Percentiles rank a stretch among this genome's conserved stretches.
phyloP scores from a whole-genome alignment of 768 basidiomycete genomes.

The Lactifluus pinguis region DNA sequence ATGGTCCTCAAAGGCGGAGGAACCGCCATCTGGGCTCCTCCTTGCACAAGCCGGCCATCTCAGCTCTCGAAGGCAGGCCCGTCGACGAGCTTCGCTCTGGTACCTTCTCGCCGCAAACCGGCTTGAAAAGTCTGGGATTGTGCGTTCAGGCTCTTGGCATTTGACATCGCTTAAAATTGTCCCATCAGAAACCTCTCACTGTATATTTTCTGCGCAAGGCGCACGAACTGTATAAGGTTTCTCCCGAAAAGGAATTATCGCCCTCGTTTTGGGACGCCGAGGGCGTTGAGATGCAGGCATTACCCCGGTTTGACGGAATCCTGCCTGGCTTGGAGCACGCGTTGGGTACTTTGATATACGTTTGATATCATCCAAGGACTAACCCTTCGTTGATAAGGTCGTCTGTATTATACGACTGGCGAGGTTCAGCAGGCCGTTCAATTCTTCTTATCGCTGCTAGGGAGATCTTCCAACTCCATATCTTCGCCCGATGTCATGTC shows the following conservation, averaged over 20 bases:
- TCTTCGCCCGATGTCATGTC: constrained; percentile 13
- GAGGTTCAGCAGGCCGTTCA: constrained; percentile 67
- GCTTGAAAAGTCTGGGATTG: constrained; percentile 78
- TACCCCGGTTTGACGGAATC: constrained; percentile 50
- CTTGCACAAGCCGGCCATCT: constrained; percentile 73
- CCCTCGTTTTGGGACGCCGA: constrained; percentile 79
- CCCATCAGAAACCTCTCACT: constrained; percentile 70
- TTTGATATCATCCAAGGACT: background rate
- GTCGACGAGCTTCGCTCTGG: constrained; percentile 67
- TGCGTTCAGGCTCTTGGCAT: constrained; percentile 32
- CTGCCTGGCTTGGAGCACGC: constrained; percentile 72
- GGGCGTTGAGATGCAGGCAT: constrained; percentile 32
- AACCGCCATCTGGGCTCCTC: constrained; percentile 69
- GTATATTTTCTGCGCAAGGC: constrained; percentile 73
- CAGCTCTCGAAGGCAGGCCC: constrained; percentile 46
- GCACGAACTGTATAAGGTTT: constrained; percentile 47
- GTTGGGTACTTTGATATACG: constrained; percentile 39
- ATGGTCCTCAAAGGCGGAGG: constrained; percentile 55
- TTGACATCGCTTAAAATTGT: background rate
- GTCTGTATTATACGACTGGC: constrained; percentile 86
- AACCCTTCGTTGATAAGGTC: constrained; percentile 39
- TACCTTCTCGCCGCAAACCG: constrained; percentile 68
- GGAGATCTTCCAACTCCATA: constrained; percentile 30
- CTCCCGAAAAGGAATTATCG: constrained; percentile 51
- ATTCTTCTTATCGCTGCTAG: constrained; percentile 68